Conservation (phyloP, 345 rosid genomes). For the Luvunga scandens region DNA sequence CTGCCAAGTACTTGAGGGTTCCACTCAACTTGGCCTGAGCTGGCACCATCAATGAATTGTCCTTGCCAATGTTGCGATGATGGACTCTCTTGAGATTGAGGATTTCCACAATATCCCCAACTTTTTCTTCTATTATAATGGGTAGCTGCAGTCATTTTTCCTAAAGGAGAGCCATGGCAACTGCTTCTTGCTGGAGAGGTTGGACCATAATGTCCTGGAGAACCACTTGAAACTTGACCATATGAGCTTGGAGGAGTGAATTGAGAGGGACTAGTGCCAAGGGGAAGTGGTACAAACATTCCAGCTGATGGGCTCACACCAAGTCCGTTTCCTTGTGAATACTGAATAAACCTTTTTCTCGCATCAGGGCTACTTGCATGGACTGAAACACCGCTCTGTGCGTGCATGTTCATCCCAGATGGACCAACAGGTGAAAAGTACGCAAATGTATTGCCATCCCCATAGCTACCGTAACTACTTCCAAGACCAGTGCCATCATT, state of each 20-base stretch:
- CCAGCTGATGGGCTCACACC: slow-evolving; percentile 94
- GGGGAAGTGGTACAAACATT: slow-evolving; percentile 86
- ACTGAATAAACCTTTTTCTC: slow-evolving; percentile 69
- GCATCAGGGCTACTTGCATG: slow-evolving; percentile 95
- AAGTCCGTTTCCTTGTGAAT: slow-evolving; percentile 79
- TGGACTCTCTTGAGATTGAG: slow-evolving; percentile 65
- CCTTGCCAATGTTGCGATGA: slow-evolving; percentile 65
- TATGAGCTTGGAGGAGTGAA: slow-evolving; percentile 87
- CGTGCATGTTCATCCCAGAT: slow-evolving; percentile 69
- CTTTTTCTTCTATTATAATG: slow-evolving; percentile 81
- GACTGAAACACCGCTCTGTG: slow-evolving; percentile 68
- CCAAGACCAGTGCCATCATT: slow-evolving; percentile 77
- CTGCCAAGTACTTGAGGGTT: slow-evolving; percentile 46
- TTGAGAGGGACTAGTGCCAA: slow-evolving; percentile 96
- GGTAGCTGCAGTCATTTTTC: slow-evolving; percentile 72
- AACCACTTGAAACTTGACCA: slow-evolving; percentile 61
- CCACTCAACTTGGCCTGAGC: slow-evolving; percentile 53
- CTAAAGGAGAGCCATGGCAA: slow-evolving; percentile 90
- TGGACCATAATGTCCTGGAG: slow-evolving; percentile 97
- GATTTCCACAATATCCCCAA: slow-evolving; percentile 74
- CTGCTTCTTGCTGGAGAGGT: slow-evolving; percentile 89
- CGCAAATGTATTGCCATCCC: slow-evolving; percentile 73
- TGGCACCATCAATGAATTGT: slow-evolving; percentile 47
- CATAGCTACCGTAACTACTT: slow-evolving; percentile 93
- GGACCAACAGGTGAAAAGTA: slow-evolving; percentile 95